Evolutionary conservation across 306 rosid species (phyloP), one percentile per base, ranked within the genome.

Genomic region (Acmispon strigosus): DNA sequence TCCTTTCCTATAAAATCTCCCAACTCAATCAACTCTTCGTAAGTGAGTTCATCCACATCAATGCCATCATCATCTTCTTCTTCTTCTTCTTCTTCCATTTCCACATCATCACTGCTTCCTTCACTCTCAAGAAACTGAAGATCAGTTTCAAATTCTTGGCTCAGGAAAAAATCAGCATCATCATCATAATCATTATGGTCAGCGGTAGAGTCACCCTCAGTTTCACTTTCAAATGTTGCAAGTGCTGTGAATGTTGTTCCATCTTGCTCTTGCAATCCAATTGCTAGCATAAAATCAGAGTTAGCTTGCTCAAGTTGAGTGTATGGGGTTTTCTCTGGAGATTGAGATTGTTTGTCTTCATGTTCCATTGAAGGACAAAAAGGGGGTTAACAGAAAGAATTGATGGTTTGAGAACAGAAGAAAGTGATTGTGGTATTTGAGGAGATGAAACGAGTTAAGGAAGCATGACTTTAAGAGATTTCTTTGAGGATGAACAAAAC

Each of bases 21-120:
- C 41, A 89, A 63, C 32, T 84, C 91, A 17, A 91, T 64, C 75
- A 91, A 61, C 68, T 91, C 97, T 74, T 91, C 97, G 6, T 89
- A 87, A 1, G 88, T 70, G 50, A 91, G 58, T 29, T 87, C 91
- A 64, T 91, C 97, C 5, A 76, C 80, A 20, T 79, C 93, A 1
- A 87, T 14, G 4, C 45, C 76, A 51, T 86, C 86, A 13, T 71
- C 89, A 44, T 50, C 76, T 45, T 86, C 86, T 12, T 70, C 89
- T 50, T 50, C 76, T 45, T 86, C 86, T 12, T 70, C 89, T 50
- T 79, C 85, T 15, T 74, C 84, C 58, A 6, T 71, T 0, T 57
- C 56, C 16, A 70, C 85, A 5, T 71, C 76, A 0, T 66, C 65
- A 27, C 51, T 53, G 65, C 63, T 82, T 43, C 76, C 79, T 49